phyloP scores from a whole-genome alignment of 208 protist species.

The Wallacemonas sp. region DNA sequence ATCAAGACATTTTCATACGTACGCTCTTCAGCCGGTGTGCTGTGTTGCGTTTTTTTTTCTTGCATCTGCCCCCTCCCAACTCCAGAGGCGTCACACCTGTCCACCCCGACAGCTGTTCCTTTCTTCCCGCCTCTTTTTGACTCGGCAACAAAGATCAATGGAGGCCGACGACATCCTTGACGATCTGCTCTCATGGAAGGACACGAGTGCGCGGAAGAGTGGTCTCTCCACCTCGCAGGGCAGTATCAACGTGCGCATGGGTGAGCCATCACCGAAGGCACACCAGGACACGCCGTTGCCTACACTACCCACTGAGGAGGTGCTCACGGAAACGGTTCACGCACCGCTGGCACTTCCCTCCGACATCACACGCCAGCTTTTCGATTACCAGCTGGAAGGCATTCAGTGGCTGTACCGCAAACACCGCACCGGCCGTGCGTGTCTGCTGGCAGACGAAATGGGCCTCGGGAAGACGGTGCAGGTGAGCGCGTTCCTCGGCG shows the following conservation, averaged over 20 bases:
- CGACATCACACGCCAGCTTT: slow-evolving; percentile 60
- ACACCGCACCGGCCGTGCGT: slow-evolving; percentile 90
- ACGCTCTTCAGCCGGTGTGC: too few relatives aligned
- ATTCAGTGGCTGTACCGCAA: slow-evolving; percentile 96
- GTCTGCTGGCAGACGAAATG: slow-evolving; percentile 98
- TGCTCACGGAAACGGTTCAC: not conserved
- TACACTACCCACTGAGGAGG: slow-evolving; percentile 6
- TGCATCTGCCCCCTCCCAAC: too few relatives aligned
- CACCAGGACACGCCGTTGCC: not conserved
- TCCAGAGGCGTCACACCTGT: too few relatives aligned
- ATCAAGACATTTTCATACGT: too few relatives aligned
- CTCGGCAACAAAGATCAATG: too few relatives aligned
- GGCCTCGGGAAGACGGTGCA: slow-evolving; percentile 98
- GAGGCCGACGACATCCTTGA: slow-evolving; percentile 59
- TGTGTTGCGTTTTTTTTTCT: too few relatives aligned
- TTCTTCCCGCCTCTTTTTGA: too few relatives aligned
- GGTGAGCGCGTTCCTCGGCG: slow-evolving; percentile 89
- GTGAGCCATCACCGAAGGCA: slow-evolving; percentile 5
- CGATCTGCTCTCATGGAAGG: slow-evolving; percentile 65
- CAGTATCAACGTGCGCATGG: slow-evolving; percentile 14
- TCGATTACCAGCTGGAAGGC: slow-evolving; percentile 92
- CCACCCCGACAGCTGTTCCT: too few relatives aligned
- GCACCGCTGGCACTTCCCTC: slow-evolving; percentile 17
- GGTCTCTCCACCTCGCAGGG: not conserved
- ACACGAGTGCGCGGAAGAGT: not conserved